Evolutionary conservation across 2,329 filamentous ascomycete species (phyloP), one percentile per base, ranked within the genome.

Genomic region (Ascosphaera apis): DNA sequence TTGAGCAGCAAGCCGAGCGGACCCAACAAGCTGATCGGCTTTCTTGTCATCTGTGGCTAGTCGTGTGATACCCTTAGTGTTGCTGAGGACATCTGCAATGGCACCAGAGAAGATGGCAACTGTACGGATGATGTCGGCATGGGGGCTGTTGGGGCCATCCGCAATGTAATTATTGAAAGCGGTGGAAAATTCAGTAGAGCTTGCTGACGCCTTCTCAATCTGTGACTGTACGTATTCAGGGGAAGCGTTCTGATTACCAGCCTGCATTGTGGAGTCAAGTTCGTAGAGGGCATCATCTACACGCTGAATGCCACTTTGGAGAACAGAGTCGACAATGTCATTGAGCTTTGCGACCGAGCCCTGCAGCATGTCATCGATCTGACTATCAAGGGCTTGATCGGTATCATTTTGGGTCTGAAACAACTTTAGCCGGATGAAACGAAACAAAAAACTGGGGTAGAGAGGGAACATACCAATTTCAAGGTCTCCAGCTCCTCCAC

Each of bases 121-220:
- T 1, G 82, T 81, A 52, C 83, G 83, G 55, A 95, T 95, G 41
- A 98, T 77, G 40, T 92, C 84, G 2, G 78, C 71, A 49, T 93
- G 82, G 7, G 74, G 75, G 51, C 80, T 82, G 54, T 84, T 91
- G 3, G 86, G 84, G 0, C 88, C 88, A 51, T 98, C 88, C 5
- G 86, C 88, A 47, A 98, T 91, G 55, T 91, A 95, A 57, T 91
- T 91, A 62, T 93, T 98, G 66, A 95, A 98, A 0, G 88, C 76
- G 0, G 86, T 95, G 1, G 86, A 88, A 56, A 98, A 98, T 53
- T 98, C 88, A 56, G 91, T 95, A 9, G 88, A 82, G 44, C 75
- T 91, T 7, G 83, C 73, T 5, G 84, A 88, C 0, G 88, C 84
- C 62, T 95, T 98, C 53, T 98, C 88, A 39, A 95, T 84, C 54